Evolutionary conservation across 1,139 yeast genomes (phyloP).

Genomic region (Scheffersomyces stambukii): DNA sequence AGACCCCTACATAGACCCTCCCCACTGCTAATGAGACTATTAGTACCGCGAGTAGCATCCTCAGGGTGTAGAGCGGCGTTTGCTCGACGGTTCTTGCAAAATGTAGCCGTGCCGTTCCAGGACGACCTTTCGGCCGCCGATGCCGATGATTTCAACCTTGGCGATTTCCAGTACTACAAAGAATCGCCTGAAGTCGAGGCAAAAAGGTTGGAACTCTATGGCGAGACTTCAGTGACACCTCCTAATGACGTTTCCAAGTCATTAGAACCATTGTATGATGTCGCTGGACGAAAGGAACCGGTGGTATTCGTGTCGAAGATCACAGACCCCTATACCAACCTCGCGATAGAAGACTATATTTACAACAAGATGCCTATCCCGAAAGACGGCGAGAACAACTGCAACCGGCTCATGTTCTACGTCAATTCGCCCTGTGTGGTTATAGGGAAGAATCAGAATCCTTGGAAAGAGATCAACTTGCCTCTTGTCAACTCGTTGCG

Average conservation of each 20-base stretch:
- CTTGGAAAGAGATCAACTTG: conserved; percentile 82
- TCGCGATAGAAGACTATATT: conserved; percentile 79
- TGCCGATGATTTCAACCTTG: conserved; percentile 34
- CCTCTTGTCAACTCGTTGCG: conserved; percentile 48
- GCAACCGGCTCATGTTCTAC: conserved; percentile 65
- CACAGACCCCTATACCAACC: conserved; percentile 65
- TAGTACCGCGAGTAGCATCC: neutral
- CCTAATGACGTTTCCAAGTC: too few relatives aligned
- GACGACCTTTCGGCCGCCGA: conserved; percentile 35
- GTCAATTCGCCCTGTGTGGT: conserved; percentile 83
- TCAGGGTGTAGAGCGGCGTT: conserved; percentile 3
- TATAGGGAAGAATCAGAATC: conserved; percentile 94
- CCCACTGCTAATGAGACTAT: conserved; percentile 1
- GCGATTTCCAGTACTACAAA: conserved; percentile 37
- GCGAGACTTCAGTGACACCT: neutral
- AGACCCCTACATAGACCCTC: too few relatives aligned
- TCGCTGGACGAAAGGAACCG: conserved; percentile 19
- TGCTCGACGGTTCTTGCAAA: conserved; percentile 6
- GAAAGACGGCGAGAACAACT: conserved; percentile 13
- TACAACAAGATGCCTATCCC: conserved; percentile 60
- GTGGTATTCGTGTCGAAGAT: conserved; percentile 43
- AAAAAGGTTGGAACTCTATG: conserved; percentile 6
- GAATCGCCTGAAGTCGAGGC: conserved; percentile 26
- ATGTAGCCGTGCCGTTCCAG: conserved; percentile 31
- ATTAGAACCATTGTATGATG: conserved; percentile 12